Evolutionary conservation across 768 basidiomycete genomes (phyloP), one percentile per base, ranked within the genome.

Genomic region (Brasilioporus rufonigricans): DNA sequence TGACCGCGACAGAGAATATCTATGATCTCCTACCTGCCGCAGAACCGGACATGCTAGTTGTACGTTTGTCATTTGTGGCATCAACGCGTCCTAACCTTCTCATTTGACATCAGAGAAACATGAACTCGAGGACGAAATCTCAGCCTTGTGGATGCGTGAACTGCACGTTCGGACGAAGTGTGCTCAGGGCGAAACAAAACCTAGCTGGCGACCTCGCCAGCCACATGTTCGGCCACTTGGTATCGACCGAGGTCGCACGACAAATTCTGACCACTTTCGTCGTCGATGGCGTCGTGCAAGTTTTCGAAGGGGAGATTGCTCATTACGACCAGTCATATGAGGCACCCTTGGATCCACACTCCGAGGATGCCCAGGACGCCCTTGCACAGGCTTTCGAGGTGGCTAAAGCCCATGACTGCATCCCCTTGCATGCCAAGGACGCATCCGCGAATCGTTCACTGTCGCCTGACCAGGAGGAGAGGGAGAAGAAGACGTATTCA

Each of bases 161-260:
- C 39, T 41, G 49, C 49, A 23, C 21, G 14, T 32, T 31, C 16
- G 39, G 49, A 40, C 27, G 49, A 18, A 19, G 7, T 6, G 13
- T 21, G 27, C 29, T 41, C 26, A 14, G 1, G 14, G 4, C 12
- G 14, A 31, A 41, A 19, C 19, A 23, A 18, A 19, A 31, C 27
- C 5, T 50, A 18, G 49, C 49, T 19, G 49, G 49, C 9, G 52
- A 46, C 46, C 43, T 52, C n/a, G 59, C 60, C 3, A 52, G 54
- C 35, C 62, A 55, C 3, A 27, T 52, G 6, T 51, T 56, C 31
- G 55, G 55, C 26, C 50, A 43, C 38, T 23, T 48, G 10, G 55
- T 52, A 5, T 36, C 55, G 1, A 44, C 50, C 4, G 50, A 41
- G 26, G 13, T 52, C 19, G 46, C 55, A 7, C 35, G 21, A 43